These are phyloP conservation scores for Diatrype stigma DNA, from an alignment of 2,329 filamentous ascomycete species.

Conservation along the genomic window DNA sequence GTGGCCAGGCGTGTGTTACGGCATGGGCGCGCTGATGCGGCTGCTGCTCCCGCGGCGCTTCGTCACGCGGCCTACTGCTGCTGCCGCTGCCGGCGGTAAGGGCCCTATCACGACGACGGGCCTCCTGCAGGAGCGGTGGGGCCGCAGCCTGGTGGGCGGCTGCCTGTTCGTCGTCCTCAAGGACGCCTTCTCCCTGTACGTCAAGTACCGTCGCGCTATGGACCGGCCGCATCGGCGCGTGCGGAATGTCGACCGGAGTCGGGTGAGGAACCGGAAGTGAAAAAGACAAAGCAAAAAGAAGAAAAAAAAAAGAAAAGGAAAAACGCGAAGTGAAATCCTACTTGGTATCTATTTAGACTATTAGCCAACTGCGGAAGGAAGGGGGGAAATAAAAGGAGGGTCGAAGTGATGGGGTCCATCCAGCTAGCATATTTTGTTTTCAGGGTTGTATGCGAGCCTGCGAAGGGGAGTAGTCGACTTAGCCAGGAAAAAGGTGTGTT, in stretches of 20 bases:
- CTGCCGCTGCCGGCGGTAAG: conserved; percentile 6
- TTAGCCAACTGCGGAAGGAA: too few species aligned
- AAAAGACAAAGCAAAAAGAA: too few species aligned
- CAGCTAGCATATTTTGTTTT: too few species aligned
- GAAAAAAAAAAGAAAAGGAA: too few species aligned
- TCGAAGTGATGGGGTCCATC: too few species aligned
- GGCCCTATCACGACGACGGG: conserved; percentile 52
- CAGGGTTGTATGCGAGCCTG: too few species aligned
- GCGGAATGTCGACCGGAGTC: conserved; percentile 42
- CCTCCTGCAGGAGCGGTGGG: conserved; percentile 81
- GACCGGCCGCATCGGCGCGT: conserved; percentile 52
- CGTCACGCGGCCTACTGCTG: conserved; percentile 42
- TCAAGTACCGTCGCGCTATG: conserved; percentile 58
- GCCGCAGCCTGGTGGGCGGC: conserved; percentile 81
- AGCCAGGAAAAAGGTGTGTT: too few species aligned
- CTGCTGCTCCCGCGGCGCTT: conserved; percentile 63
- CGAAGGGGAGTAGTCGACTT: too few species aligned
- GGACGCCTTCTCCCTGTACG: conserved; percentile 57
- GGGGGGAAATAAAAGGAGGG: too few species aligned
- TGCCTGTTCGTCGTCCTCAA: conserved; percentile 85
- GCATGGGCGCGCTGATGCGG: conserved; percentile 72
- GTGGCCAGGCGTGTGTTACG: conserved; percentile 76
- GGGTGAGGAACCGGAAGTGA: neutral
- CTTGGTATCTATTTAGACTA: too few species aligned
- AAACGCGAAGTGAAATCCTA: too few species aligned